Conservation (phyloP, 176 grass and related monocot species). For the Lolium multiflorum region DNA sequence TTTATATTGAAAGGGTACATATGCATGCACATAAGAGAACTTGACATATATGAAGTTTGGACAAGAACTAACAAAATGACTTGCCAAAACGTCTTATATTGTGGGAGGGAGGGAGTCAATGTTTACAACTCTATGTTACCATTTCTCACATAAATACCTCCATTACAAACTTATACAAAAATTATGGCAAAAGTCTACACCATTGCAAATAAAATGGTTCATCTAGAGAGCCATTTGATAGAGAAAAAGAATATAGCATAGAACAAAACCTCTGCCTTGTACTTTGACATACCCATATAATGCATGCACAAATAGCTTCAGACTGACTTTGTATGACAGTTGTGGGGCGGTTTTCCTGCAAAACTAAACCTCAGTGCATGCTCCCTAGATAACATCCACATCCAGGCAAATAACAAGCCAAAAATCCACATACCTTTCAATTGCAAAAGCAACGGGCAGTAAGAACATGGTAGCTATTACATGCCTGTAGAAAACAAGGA, state of each 20-base stretch:
- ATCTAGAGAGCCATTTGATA: neutral
- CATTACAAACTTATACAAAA: neutral
- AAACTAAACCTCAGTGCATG: slow-evolving; percentile 20
- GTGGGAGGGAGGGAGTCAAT: neutral
- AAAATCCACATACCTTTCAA: slow-evolving; percentile 46
- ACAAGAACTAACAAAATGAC: neutral
- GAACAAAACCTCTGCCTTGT: neutral
- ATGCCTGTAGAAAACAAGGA: slow-evolving; percentile 57
- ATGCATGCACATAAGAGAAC: slow-evolving; percentile 6
- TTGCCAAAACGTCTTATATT: neutral
- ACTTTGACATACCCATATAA: slow-evolving; percentile 36
- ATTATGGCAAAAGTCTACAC: neutral
- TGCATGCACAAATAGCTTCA: slow-evolving; percentile 51
- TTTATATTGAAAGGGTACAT: neutral
- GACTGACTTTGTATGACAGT: slow-evolving; percentile 28
- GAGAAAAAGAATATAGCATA: neutral
- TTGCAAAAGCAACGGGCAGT: slow-evolving; percentile 35
- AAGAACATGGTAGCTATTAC: slow-evolving; percentile 29
- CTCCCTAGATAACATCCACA: neutral
- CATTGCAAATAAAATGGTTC: neutral
- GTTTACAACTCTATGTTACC: neutral
- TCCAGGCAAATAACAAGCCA: slow-evolving; percentile 1
- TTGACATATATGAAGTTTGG: neutral
- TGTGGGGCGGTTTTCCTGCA: slow-evolving; percentile 37
- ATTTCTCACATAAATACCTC: neutral